Evolutionary conservation across 1,284 basidiomycete species (phyloP).

Genomic region (Porogramme epimiltina): DNA sequence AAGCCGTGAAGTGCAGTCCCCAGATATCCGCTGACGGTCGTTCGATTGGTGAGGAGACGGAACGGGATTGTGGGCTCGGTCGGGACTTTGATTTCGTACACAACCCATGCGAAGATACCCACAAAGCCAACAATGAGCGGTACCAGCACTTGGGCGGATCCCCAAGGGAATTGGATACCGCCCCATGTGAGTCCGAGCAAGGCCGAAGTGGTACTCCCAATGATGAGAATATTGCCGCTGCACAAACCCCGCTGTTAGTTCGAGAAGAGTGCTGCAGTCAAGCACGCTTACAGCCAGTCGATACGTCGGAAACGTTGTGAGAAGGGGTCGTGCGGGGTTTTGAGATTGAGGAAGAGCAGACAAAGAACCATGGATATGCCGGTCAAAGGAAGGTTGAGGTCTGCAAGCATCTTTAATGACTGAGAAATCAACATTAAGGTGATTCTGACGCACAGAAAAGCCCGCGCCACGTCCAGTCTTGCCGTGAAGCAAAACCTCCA

Average conservation of each 20-base stretch:
- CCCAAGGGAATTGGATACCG: slow-evolving; percentile 22
- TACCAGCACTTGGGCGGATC: slow-evolving; percentile 19
- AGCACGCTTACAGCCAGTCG: slow-evolving; percentile 29
- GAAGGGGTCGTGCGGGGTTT: slow-evolving; percentile 29
- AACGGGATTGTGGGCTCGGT: slow-evolving; percentile 27
- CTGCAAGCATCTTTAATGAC: slow-evolving; percentile 6
- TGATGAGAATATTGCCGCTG: slow-evolving; percentile 23
- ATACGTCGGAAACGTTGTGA: slow-evolving; percentile 23
- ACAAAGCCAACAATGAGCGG: slow-evolving; percentile 22
- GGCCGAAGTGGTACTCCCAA: slow-evolving; percentile 11
- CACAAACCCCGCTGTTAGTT: background rate
- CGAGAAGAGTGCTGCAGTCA: background rate
- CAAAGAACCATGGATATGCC: slow-evolving; percentile 37
- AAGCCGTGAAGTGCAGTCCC: slow-evolving; percentile 19
- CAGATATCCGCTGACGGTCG: slow-evolving; percentile 31
- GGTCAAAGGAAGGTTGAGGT: slow-evolving; percentile 40
- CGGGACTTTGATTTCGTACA: slow-evolving; percentile 14
- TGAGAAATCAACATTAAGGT: background rate
- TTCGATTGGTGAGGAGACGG: slow-evolving; percentile 31
- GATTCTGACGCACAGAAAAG: slow-evolving; percentile 26
- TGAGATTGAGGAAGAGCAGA: slow-evolving; percentile 32
- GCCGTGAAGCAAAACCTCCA: slow-evolving; percentile 17
- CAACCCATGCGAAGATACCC: slow-evolving; percentile 14
- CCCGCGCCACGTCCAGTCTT: slow-evolving; percentile 29
- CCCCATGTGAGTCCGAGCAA: slow-evolving; percentile 24